Percentiles rank a stretch among this genome's conserved stretches.
phyloP scores from a whole-genome alignment of 2,329 filamentous ascomycete genomes.

The Rhexocercosporidium sp. region DNA sequence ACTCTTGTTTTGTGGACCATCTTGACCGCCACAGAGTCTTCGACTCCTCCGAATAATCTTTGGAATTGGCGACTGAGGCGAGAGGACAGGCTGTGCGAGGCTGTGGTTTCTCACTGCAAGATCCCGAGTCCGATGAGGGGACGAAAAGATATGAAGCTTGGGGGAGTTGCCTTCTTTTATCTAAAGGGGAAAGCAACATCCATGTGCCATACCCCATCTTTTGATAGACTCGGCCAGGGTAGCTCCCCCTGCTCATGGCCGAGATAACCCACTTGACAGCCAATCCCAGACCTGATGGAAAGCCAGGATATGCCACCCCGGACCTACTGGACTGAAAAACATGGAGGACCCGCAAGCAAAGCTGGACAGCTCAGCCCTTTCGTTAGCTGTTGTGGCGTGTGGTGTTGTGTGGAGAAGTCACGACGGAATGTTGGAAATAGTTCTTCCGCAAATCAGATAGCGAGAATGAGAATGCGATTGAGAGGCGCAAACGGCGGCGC shows the following conservation, averaged over 20 bases:
- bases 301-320: constrained; percentile 9
- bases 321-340: constrained; percentile 14
- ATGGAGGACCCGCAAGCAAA: constrained; percentile 11
- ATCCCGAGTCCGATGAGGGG: constrained; percentile 9
- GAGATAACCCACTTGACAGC: background rate
- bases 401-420: background rate
- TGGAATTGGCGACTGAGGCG: background rate
- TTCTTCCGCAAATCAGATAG: constrained; percentile 20
- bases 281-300: background rate
- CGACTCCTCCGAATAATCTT: constrained; percentile 4
- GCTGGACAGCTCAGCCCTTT: background rate
- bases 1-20: constrained; percentile 27
- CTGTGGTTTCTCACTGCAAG: constrained; percentile 6
- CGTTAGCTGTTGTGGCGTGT: background rate
- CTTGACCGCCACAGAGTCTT: constrained; percentile 27
- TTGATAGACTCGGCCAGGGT: background rate
- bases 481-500: constrained; percentile 8
- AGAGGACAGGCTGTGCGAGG: constrained; percentile 3
- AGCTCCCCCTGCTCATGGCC: constrained; percentile 6
- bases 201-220: constrained; percentile 13
- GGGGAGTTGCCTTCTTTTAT: constrained; percentile 3
- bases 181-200: background rate
- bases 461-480: background rate
- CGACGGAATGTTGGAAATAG: constrained; percentile 12
- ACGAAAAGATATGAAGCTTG: background rate